phyloP scores from a whole-genome alignment of 176 grass and related monocot genomes.

The Aegilops sharonensis region DNA sequence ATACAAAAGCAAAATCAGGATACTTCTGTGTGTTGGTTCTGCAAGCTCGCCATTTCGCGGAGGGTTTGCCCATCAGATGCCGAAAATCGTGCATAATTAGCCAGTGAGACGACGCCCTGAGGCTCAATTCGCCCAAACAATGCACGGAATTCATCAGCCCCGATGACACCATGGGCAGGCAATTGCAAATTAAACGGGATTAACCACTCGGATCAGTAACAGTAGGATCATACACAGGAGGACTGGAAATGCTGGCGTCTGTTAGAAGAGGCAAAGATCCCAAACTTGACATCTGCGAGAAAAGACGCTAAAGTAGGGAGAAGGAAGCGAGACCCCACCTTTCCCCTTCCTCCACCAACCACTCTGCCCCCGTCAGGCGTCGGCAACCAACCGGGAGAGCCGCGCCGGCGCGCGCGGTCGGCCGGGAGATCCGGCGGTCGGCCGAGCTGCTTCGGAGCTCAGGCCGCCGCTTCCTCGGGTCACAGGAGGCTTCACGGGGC shows the following conservation, averaged over 20 bases:
- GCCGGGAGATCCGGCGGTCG: neutral
- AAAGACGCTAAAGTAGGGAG: neutral
- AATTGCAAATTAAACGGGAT: neutral
- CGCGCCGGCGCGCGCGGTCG: neutral
- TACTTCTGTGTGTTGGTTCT: neutral
- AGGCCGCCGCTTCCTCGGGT: neutral
- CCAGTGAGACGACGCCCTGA: neutral
- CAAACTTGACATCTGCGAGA: constrained; percentile 6
- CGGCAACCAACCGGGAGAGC: neutral
- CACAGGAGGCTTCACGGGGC: neutral
- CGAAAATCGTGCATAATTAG: neutral
- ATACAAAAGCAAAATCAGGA: neutral
- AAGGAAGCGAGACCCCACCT: constrained; percentile 15
- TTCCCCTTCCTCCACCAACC: neutral
- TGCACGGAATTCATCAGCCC: neutral
- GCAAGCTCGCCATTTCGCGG: neutral
- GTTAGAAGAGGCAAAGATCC: neutral
- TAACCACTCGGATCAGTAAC: neutral
- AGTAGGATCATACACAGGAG: neutral
- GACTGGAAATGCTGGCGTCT: neutral
- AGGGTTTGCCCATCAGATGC: neutral
- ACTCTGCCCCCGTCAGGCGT: neutral
- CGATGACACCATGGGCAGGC: neutral
- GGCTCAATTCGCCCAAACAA: neutral
- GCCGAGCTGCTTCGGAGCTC: constrained; percentile 7